Percentiles rank a stretch among this genome's conserved stretches.
Evolutionary conservation across 2,329 filamentous ascomycete genomes (phyloP).

Genomic region (Volutella citrinella): DNA sequence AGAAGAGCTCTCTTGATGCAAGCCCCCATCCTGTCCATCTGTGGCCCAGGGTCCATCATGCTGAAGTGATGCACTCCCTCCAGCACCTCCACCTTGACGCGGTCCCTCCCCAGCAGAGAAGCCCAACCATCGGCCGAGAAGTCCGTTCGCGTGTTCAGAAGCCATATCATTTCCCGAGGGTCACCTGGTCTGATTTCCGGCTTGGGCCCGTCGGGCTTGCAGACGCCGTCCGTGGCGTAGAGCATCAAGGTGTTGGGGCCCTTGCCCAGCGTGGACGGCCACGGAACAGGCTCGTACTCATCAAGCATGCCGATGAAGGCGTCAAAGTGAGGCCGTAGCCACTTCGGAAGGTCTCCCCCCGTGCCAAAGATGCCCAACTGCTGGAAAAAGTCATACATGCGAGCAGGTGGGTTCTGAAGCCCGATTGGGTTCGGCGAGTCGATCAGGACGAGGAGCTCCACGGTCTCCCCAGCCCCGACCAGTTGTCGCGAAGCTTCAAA

Average conservation of each 20-base stretch:
- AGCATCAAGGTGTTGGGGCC: conserved; percentile 63
- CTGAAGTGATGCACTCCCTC: conserved; percentile 17
- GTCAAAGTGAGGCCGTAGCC: conserved; percentile 72
- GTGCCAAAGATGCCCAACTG: conserved; percentile 68
- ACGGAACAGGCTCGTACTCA: conserved; percentile 64
- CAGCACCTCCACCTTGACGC: conserved; percentile 12
- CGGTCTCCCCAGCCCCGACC: conserved; percentile 51
- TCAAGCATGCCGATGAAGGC: conserved; percentile 66
- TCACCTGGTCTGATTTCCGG: conserved; percentile 42
- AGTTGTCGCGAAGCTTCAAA: conserved; percentile 65
- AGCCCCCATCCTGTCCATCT: conserved; percentile 16
- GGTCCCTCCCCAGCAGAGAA: conserved; percentile 11
- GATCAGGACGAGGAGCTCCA: conserved; percentile 61
- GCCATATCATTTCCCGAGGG: conserved; percentile 63
- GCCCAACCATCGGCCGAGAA: conserved; percentile 42
- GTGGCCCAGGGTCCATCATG: conserved; percentile 18
- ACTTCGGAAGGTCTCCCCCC: conserved; percentile 63
- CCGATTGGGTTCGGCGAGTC: conserved; percentile 65
- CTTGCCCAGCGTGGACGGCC: conserved; percentile 47
- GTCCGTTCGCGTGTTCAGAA: conserved; percentile 70
- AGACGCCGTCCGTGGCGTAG: conserved; percentile 73
- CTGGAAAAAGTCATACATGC: conserved; percentile 70
- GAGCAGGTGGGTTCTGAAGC: conserved; percentile 61
- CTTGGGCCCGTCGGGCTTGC: conserved; percentile 62
- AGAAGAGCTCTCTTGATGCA: conserved; percentile 5